Conservation (phyloP, 2,329 filamentous ascomycete genomes). For the Penicillium sumatraense region DNA sequence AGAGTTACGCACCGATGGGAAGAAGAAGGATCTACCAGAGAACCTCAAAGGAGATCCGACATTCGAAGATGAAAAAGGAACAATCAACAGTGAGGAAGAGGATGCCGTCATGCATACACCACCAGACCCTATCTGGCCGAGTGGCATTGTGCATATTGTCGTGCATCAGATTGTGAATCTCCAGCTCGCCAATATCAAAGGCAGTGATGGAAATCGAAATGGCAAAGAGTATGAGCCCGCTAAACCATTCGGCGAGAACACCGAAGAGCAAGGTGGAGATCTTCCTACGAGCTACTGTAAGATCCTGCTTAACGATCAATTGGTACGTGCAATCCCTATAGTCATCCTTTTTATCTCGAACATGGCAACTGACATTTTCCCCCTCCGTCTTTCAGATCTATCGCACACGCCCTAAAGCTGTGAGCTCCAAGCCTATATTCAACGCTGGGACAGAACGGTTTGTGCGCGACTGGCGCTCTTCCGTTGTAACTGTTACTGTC, state of each 20-base stretch:
- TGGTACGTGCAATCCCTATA: conserved; percentile 53
- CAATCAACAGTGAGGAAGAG: conserved; percentile 72
- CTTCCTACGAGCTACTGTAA: conserved; percentile 94
- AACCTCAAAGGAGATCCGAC: conserved; percentile 74
- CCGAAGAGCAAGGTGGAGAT: conserved; percentile 78
- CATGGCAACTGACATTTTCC: neutral
- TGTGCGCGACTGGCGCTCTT: conserved; percentile 88
- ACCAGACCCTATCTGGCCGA: conserved; percentile 95
- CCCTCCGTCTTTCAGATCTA: conserved; percentile 60
- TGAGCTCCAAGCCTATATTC: conserved; percentile 94
- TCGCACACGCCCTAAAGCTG: conserved; percentile 91
- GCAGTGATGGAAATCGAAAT: conserved; percentile 78
- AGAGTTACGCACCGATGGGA: conserved; percentile 83
- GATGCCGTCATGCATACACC: conserved; percentile 88
- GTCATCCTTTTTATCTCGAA: neutral
- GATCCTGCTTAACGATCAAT: conserved; percentile 83
- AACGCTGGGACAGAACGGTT: conserved; percentile 95
- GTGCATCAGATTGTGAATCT: conserved; percentile 95
- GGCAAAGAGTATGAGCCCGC: conserved; percentile 89
- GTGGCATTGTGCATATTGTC: conserved; percentile 81
- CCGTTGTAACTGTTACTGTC: conserved; percentile 83
- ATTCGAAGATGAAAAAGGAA: conserved; percentile 86
- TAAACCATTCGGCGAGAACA: conserved; percentile 80
- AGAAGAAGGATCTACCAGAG: conserved; percentile 75
- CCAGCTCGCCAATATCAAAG: conserved; percentile 88